phyloP scores from a whole-genome alignment of 106 monocot genomes.

The Alisma plantagoaquatica region DNA sequence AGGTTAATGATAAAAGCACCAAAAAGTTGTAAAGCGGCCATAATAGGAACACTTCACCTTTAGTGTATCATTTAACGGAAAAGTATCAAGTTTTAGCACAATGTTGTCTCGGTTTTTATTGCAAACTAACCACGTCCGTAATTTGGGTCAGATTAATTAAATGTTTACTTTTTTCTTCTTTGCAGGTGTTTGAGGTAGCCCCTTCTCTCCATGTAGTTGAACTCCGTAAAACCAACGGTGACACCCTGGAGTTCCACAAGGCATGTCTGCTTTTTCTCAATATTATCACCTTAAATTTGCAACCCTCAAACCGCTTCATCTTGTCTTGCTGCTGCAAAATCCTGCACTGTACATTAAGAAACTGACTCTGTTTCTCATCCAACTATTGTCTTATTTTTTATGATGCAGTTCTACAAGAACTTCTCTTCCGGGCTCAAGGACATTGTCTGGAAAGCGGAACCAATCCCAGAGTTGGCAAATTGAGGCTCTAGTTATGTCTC shows the following conservation, averaged over 20 bases:
- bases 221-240: conserved; percentile 83
- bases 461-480: conserved; percentile 23
- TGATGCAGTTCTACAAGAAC: conserved; percentile 72
- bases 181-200: conserved; percentile 98
- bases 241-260: conserved; percentile 89
- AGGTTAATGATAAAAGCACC: neutral
- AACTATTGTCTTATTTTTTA: neutral
- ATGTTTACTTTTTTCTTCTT: conserved; percentile 4
- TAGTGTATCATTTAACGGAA: too few relatives aligned
- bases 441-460: conserved; percentile 76
- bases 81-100: too few relatives aligned
- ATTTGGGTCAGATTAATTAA: neutral
- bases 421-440: conserved; percentile 83
- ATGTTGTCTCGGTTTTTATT: too few relatives aligned
- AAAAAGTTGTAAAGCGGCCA: neutral
- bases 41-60: neutral
- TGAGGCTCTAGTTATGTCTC: too few relatives aligned
- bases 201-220: conserved; percentile 88
- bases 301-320: neutral
- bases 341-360: neutral
- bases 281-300: neutral
- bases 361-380: neutral
- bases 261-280: conserved; percentile 17
- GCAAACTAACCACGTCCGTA: neutral
- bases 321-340: neutral